These are phyloP conservation scores for Phyllosticta ampelicida DNA, from an alignment of 2,329 filamentous ascomycete species.

Conservation along the genomic window DNA sequence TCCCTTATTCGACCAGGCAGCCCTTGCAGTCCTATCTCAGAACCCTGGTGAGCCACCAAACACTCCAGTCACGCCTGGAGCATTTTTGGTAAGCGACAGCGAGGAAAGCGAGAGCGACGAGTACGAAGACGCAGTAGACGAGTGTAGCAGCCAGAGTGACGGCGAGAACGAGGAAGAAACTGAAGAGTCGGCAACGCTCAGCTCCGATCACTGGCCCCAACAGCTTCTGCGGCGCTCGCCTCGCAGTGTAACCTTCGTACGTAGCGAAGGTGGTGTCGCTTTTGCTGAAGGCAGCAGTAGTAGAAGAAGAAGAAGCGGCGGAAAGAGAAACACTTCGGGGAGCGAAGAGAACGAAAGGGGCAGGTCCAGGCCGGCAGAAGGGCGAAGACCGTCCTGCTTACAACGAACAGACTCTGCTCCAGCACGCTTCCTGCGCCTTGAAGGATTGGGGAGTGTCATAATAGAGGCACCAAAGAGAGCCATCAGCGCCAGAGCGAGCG, in stretches of 20 bases:
- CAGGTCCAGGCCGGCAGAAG: neutral
- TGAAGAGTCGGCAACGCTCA: neutral
- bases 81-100: neutral
- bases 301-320: neutral
- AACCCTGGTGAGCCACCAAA: neutral
- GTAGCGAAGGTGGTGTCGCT: neutral
- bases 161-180: neutral
- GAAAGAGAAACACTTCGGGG: neutral
- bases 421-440: neutral
- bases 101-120: neutral
- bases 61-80: neutral
- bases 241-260: neutral
- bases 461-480: slow-evolving; percentile 5
- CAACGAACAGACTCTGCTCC: neutral
- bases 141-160: neutral
- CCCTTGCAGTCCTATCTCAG: neutral
- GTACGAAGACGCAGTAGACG: neutral
- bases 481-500: slow-evolving; percentile 1
- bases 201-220: neutral
- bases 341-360: neutral
- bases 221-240: neutral
- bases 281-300: neutral
- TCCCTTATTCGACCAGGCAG: neutral
- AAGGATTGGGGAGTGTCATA: slow-evolving; percentile 2
- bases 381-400: neutral